phyloP scores from a whole-genome alignment of 768 basidiomycete species.

The Strobilomyces confusus region DNA sequence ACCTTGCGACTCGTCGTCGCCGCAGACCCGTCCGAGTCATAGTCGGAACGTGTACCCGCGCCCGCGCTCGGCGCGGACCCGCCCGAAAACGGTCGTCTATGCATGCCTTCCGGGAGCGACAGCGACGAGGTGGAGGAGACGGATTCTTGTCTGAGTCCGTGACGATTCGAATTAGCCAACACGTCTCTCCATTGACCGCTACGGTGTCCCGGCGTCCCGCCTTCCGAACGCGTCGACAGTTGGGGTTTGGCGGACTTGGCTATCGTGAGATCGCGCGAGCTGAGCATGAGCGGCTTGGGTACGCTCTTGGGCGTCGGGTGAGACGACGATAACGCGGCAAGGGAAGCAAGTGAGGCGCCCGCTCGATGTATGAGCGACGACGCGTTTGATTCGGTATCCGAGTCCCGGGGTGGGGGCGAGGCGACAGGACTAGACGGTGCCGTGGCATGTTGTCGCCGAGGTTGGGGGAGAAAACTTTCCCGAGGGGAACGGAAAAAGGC shows the following conservation, averaged over 20 bases:
- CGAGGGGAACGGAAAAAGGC: constrained; percentile 53
- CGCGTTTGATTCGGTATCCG: constrained; percentile 11
- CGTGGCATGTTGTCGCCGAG: constrained; percentile 26
- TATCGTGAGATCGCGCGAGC: constrained; percentile 44
- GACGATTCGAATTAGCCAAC: constrained; percentile 33
- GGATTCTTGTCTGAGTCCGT: constrained; percentile 47
- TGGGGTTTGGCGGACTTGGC: constrained; percentile 9
- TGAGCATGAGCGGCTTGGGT: constrained; percentile 66
- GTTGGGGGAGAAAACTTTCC: constrained; percentile 47
- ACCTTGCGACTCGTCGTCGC: constrained; percentile 48
- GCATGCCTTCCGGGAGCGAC: constrained; percentile 50
- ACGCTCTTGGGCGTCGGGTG: constrained; percentile 42
- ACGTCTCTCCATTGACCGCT: constrained; percentile 48
- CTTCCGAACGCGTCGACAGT: constrained; percentile 33
- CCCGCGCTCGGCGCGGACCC: constrained; percentile 14
- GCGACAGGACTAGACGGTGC: constrained; percentile 33
- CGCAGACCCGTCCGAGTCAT: constrained; percentile 50
- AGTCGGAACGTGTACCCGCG: constrained; percentile 40
- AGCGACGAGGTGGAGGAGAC: constrained; percentile 63
- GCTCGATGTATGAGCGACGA: constrained; percentile 36
- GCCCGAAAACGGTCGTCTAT: constrained; percentile 24
- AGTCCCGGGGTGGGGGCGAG: constrained; percentile 17
- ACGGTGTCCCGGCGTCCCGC: constrained; percentile 32
- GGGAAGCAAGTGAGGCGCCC: constrained; percentile 39
- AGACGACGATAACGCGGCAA: constrained; percentile 38